A percentile compares a stretch with the other conserved stretches of the same genome.
These are phyloP conservation scores for Pleurotus cornucopiae DNA, from an alignment of 768 basidiomycete genomes.

Conservation along the genomic window DNA sequence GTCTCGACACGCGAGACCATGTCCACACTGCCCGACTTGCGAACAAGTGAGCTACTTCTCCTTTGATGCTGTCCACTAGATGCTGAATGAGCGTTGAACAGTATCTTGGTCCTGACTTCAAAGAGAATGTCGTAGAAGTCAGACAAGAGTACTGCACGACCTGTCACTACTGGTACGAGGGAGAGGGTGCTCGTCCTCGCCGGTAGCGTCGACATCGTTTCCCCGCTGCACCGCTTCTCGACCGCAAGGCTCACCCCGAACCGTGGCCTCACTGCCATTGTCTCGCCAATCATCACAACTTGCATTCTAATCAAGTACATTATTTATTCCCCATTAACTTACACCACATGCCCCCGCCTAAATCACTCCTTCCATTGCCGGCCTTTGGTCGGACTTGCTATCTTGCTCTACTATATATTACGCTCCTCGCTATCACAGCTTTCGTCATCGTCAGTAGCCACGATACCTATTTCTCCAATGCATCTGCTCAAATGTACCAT, in stretches of 20 bases:
- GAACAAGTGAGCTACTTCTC: conserved; percentile 32
- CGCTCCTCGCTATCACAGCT: conserved; percentile 1
- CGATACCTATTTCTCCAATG: background rate
- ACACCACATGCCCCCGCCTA: background rate
- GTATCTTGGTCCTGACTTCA: conserved; percentile 70
- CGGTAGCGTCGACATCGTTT: conserved; percentile 17
- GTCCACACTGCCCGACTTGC: conserved; percentile 38
- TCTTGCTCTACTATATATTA: conserved; percentile 1
- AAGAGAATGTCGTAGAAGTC: conserved; percentile 51
- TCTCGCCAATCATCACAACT: no score
- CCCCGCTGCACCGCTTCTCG: conserved; percentile 5
- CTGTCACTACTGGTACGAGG: conserved; percentile 58
- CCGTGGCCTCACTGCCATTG: background rate
- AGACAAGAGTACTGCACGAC: conserved; percentile 52
- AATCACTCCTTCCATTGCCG: background rate
- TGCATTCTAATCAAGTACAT: no score
- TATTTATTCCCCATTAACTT: background rate
- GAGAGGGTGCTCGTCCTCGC: conserved; percentile 37
- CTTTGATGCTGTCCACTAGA: conserved; percentile 1
- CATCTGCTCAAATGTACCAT: background rate
- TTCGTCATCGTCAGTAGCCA: background rate
- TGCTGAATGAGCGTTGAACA: conserved; percentile 22
- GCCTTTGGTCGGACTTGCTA: background rate
- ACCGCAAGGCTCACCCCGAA: background rate
- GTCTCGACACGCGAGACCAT: conserved; percentile 24